phyloP scores from a whole-genome alignment of 2,329 filamentous ascomycete species.

The Colletotrichum eleusines region DNA sequence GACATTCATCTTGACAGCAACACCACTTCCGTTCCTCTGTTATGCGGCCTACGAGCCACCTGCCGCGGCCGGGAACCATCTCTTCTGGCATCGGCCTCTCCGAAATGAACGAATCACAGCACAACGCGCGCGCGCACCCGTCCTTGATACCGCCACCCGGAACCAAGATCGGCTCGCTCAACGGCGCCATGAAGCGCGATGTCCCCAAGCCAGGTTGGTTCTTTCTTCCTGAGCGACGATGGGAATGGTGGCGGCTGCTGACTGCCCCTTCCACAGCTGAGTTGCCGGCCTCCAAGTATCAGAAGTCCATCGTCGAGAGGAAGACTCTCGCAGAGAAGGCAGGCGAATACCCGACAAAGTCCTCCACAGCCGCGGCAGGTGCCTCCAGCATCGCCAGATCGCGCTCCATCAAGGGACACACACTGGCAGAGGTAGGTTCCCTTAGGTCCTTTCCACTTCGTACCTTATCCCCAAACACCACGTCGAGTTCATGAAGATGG shows the following conservation, averaged over 20 bases:
- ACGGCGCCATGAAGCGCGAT: slow-evolving; percentile 61
- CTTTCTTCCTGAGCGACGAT: slow-evolving; percentile 30
- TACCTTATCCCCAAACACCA: slow-evolving; percentile 1
- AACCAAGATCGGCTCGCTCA: slow-evolving; percentile 48
- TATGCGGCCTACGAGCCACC: slow-evolving; percentile 42
- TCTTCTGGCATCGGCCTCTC: slow-evolving; percentile 56
- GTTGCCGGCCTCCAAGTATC: slow-evolving; percentile 62
- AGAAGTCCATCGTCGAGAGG: slow-evolving; percentile 67
- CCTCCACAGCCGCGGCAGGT: slow-evolving; percentile 52
- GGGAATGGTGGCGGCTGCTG: slow-evolving; percentile 19
- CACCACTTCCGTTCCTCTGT: slow-evolving; percentile 45
- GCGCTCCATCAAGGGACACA: slow-evolving; percentile 22
- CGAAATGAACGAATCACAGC: slow-evolving; percentile 71
- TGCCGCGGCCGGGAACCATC: slow-evolving; percentile 43
- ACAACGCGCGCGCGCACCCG: slow-evolving; percentile 64
- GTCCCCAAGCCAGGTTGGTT: slow-evolving; percentile 59
- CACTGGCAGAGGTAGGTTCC: slow-evolving; percentile 32
- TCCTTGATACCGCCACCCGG: slow-evolving; percentile 55
- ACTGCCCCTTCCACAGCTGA: slow-evolving; percentile 52
- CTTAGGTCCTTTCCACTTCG: background rate
- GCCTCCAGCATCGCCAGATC: slow-evolving; percentile 48
- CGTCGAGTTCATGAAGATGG: slow-evolving; percentile 21
- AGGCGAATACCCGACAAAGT: slow-evolving; percentile 61
- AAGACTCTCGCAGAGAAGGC: slow-evolving; percentile 61
- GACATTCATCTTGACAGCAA: background rate